A percentile compares a stretch with the other conserved stretches of the same genome.
These are phyloP conservation scores for Cnidoscolus chayamansa DNA, from an alignment of 441 rosid species.

Conservation along the genomic window DNA sequence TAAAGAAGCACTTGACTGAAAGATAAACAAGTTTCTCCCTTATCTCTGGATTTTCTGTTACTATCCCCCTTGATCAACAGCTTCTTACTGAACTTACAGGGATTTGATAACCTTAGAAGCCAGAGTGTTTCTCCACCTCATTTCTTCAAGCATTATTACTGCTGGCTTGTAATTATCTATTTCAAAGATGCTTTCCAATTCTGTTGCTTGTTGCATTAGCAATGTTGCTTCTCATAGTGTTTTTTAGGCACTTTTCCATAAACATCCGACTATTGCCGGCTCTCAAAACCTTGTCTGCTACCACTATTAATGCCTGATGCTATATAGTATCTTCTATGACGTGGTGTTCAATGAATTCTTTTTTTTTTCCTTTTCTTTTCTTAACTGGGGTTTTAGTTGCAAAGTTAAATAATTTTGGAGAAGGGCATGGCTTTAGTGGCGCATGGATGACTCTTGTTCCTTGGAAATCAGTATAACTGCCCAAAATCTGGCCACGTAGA, in stretches of 20 bases:
- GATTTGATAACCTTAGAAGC: constrained; percentile 97
- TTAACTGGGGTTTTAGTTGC: not conserved
- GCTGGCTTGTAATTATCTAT: constrained; percentile 1
- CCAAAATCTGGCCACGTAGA: not conserved
- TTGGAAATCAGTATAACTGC: not conserved
- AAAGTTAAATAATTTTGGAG: not conserved
- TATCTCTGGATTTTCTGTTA: not conserved
- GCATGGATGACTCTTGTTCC: not conserved
- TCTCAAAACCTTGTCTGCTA: not conserved
- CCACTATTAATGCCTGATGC: not conserved
- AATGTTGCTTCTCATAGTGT: not conserved
- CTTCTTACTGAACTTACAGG: constrained; percentile 53
- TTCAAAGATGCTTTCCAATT: not conserved
- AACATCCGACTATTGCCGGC: not conserved
- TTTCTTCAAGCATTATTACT: not conserved
- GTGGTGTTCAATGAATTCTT: not conserved
- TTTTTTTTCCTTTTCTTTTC: too few species aligned
- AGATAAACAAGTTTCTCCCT: constrained; percentile 3
- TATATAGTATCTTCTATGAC: not conserved
- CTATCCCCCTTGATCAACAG: constrained; percentile 2
- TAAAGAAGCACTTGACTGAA: constrained; percentile 17
- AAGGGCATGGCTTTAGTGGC: not conserved
- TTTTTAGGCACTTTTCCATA: not conserved
- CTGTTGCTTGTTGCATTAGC: constrained; percentile 2
- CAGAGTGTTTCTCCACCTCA: constrained; percentile 97